phyloP scores from a whole-genome alignment of 2,329 filamentous ascomycete species.

The Byssoonygena ceratinophila region DNA sequence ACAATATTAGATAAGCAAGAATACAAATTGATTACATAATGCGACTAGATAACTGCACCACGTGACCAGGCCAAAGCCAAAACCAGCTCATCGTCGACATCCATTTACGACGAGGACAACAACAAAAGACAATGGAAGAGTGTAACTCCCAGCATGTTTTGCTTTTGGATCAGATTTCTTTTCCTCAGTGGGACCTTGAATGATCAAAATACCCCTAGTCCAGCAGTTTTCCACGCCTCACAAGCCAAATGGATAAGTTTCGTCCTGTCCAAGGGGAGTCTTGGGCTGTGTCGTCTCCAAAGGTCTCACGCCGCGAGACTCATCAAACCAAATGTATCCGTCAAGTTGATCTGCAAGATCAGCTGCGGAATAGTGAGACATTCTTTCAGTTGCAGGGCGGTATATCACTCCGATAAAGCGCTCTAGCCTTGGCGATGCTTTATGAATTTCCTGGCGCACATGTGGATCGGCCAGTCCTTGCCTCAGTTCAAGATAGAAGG shows the following conservation, averaged over 20 bases:
- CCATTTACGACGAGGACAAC: background rate
- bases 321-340: conserved; percentile 43
- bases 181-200: too few species aligned
- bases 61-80: too few species aligned
- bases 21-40: too few species aligned
- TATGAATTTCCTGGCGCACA: conserved; percentile 30
- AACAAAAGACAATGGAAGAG: background rate
- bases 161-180: too few species aligned
- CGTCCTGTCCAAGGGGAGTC: conserved; percentile 34
- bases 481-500: conserved; percentile 41
- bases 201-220: too few species aligned
- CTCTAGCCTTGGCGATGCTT: conserved; percentile 33
- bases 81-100: too few species aligned
- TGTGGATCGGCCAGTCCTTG: conserved; percentile 26
- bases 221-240: conserved; percentile 19
- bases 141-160: too few species aligned
- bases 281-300: conserved; percentile 40
- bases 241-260: conserved; percentile 45
- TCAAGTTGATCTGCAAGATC: conserved; percentile 42
- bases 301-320: conserved; percentile 36
- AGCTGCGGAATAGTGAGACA: conserved; percentile 42
- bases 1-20: conserved; percentile 3
- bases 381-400: conserved; percentile 39
- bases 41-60: too few species aligned
- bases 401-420: conserved; percentile 47